Percentiles rank a stretch among this genome's conserved stretches.
Conservation (phyloP, 2,329 filamentous ascomycete species). For the Helicocarpus griseus region DNA sequence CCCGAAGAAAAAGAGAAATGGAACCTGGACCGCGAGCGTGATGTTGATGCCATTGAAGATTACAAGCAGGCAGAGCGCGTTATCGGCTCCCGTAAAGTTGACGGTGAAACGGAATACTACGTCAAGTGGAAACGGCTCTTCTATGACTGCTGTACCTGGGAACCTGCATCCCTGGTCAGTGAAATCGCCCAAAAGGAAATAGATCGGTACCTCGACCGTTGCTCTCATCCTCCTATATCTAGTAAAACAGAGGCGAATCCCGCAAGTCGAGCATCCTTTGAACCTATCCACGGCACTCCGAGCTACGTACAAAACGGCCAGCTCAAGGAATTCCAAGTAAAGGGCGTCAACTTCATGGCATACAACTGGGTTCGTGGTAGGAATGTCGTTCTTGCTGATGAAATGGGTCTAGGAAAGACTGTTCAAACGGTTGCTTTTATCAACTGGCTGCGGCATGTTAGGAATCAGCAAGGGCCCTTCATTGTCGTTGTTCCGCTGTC, state of each 20-base stretch:
- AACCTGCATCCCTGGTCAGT: slow-evolving; percentile 64
- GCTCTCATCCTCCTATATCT: slow-evolving; percentile 69
- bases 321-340: slow-evolving; percentile 85
- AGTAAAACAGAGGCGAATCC: slow-evolving; percentile 67
- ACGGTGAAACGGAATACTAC: slow-evolving; percentile 76
- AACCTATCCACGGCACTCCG: slow-evolving; percentile 69
- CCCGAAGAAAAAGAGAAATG: slow-evolving; percentile 87
- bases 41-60: slow-evolving; percentile 78
- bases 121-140: slow-evolving; percentile 95
- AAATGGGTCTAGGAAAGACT: slow-evolving; percentile 98
- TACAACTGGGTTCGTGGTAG: slow-evolving; percentile 92
- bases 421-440: slow-evolving; percentile 96
- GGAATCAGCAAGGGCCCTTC: slow-evolving; percentile 85
- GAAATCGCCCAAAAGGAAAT: slow-evolving; percentile 78
- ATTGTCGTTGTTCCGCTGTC: slow-evolving; percentile 95
- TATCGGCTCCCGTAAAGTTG: slow-evolving; percentile 71
- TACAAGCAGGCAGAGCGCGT: slow-evolving; percentile 89
- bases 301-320: slow-evolving; percentile 75
- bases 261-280: slow-evolving; percentile 62
- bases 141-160: slow-evolving; percentile 95
- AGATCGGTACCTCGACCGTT: slow-evolving; percentile 79
- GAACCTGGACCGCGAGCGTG: slow-evolving; percentile 86
- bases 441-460: slow-evolving; percentile 88
- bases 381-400: slow-evolving; percentile 94
- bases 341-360: slow-evolving; percentile 86